Evolutionary conservation across 495 filamentous ascomycete species (phyloP), one percentile per base, ranked within the genome.

Genomic region (Bacidia gigantensis): DNA sequence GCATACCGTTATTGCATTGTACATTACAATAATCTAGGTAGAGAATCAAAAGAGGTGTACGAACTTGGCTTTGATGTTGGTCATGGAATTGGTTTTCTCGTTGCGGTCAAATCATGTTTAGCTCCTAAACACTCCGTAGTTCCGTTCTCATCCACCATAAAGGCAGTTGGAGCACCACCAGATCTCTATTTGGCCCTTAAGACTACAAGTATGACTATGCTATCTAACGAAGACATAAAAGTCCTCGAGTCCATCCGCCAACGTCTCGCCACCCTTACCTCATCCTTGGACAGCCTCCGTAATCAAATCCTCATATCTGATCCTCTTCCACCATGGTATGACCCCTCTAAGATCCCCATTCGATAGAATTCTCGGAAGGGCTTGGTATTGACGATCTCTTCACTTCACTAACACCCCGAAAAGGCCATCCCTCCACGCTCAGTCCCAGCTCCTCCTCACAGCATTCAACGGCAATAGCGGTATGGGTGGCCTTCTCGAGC

Each of bases 241-340:
- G 72, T 76, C 52, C 74, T 93, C 45, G 86, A 93, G 58, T 72
- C 83, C 62, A 77, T 83, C 39, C 81, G 85, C 40, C 82, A 83
- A 58, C 77, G 84, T 12, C 77, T 88, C 39, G 69, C 68, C 29
- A 82, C 86, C 59, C 75, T 93, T 35, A 77, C 76, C 14, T 77
- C 70, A 62, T 83, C 77, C 58, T 72, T 93, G 11, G 68, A 56
- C 46, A 81, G 79, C n/a, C 68, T 89, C 23, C 74, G 76, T 54
- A 54, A 58, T 53, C 71, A 74, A 54, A 58, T 83, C 45, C 67
- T 72, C 53, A 65, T 67, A 55, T 69, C 65, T 55, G 73, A 80
- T 57, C 76, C 76, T 25, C 70, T 84, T 2, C 80, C 80, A 40
- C 65, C 75, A 63, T 82, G 78, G 80, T 82, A 66, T 46, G 65